Evolutionary conservation across 1,139 yeast species (phyloP), one percentile per base, ranked within the genome.

Genomic region (Suhomyces choctaworum): DNA sequence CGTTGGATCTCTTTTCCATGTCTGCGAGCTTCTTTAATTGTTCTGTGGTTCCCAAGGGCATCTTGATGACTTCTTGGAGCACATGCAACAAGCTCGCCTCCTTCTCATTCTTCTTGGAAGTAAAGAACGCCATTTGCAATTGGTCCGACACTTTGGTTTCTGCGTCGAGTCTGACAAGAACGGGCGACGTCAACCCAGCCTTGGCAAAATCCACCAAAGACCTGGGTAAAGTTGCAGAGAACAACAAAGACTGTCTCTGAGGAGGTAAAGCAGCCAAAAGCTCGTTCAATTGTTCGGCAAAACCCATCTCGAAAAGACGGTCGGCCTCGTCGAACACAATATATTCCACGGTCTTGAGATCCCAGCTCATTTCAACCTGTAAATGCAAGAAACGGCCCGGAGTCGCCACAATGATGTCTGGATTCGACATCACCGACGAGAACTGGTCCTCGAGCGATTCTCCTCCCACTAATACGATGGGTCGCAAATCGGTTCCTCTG

Each of bases 251-350:
- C 61, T 94, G 98, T 56, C 97, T 77, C 25, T 74, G 70, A 11
- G 88, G 61, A 0, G 97, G 96, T 41, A 92, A 72, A 0, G 94
- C 74, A 2, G 89, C 92, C 33, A 94, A 64, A 48, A 94, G 73
- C 59, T 92, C 97, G 53, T 87, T 88, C 55, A 94, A 73, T 57
- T 94, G 98, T 52, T 89, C 96, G 22, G 95, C 83, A 59, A 94
- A 94, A 37, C 98, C 97, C 85, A 90, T 83, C 64, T 94, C 99
- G 56, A 94, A 94, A 50, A 94, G 73, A 54, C 97, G 75, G 71
- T 94, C 99, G 23, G 98, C 98, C 69, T 94, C 99, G 66, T 94
- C 99, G 58, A 92, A 94, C 1, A 90, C 96, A 35, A 90, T 84
- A 52, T 86, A 90, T 56, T 92, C 96, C 15, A 92, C 78, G 3